phyloP scores from a whole-genome alignment of 1,284 basidiomycete genomes.

The Phellopilus nigrolimitatus region DNA sequence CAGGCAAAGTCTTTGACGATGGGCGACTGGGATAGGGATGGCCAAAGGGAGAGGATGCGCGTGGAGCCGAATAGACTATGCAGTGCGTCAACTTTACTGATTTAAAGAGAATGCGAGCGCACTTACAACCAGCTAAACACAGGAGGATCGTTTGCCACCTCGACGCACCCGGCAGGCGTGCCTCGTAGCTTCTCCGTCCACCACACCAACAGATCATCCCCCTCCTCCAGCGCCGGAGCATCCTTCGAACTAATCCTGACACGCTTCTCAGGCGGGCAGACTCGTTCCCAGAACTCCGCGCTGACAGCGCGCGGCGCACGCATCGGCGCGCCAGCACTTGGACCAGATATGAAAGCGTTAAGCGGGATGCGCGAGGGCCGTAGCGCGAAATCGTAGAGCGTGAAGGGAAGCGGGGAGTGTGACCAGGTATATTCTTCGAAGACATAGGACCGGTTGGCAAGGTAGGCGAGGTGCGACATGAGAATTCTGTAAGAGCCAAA shows the following conservation, averaged over 20 bases:
- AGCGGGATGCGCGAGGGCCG: slow-evolving; percentile 23
- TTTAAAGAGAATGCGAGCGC: too few species aligned
- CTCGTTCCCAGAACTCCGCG: slow-evolving; percentile 32
- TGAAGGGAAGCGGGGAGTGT: slow-evolving; percentile 30
- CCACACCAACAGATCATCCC: slow-evolving; percentile 29
- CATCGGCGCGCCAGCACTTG: slow-evolving; percentile 36
- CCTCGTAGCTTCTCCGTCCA: slow-evolving; percentile 33
- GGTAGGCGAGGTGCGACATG: slow-evolving; percentile 24
- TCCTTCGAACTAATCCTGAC: slow-evolving; percentile 24
- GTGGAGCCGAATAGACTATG: slow-evolving; percentile 30
- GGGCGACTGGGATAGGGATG: slow-evolving; percentile 36
- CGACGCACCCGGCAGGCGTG: slow-evolving; percentile 33
- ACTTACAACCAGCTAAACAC: slow-evolving; percentile 29
- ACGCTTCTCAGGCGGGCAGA: slow-evolving; percentile 32
- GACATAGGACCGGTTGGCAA: slow-evolving; percentile 25
- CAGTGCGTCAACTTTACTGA: too few species aligned
- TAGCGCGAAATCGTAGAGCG: slow-evolving; percentile 27
- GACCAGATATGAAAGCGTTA: too few species aligned
- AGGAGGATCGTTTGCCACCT: slow-evolving; percentile 26
- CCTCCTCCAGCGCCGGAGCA: slow-evolving; percentile 21
- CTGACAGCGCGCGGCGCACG: slow-evolving; percentile 33
- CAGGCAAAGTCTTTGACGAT: slow-evolving; percentile 49
- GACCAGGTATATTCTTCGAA: slow-evolving; percentile 24
- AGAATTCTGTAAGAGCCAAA: slow-evolving; percentile 5
- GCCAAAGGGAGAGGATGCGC: slow-evolving; percentile 10